Base-by-base conservation (phyloP, 2,329 filamentous ascomycete genomes). In the Ophiostoma ulmi region DNA sequence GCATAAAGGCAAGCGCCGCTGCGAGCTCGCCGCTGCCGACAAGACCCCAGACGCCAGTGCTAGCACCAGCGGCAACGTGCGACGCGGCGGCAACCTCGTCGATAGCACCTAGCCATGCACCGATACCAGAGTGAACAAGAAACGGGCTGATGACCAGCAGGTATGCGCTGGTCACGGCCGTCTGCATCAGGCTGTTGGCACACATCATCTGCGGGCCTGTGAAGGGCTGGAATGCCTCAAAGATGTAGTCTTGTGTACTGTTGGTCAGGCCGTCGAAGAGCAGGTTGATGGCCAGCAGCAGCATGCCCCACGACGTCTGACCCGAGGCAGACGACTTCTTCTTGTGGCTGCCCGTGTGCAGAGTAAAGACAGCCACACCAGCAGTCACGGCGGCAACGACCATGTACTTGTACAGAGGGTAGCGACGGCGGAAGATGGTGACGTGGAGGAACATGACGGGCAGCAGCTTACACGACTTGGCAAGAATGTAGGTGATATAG, bases 171-270 rank as follows among this genome's bases (percentile, higher is more conserved):
- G 94, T 98, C 71, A 98, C 83, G 66, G 88, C 77, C 3, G 93
- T 94, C 75, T 88, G 90, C 80, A 98, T 91, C 70, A 97, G 83
- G 79, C 98, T 99, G 80, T 97, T 93, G 55, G 94, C 94, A 78
- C 94, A 96, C 95, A 99, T 99, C 95, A 99, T 99, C 85, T 99
- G 95, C 72, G 94, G 93, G 11, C 95, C 95, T 2, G 88, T 88
- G 79, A 95, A 97, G 17, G 90, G 89, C 74, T 88, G 88, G 81
- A 93, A 97, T 7, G 87, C 85, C 74, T 82, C 81, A 79, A 98
- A 97, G 79, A 99, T 93, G 80, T 97, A 90, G 80, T 99, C 95
- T 83, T 99, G 95, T 2, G 94, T 97, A 70, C 91, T 93, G 80
- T 99, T 99, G 72, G 94, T 98, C 70, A 99, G 85, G 74, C 95